Percentiles rank a stretch among this genome's conserved stretches.
Evolutionary conservation across 169 alveolate species (phyloP).

Genomic region (Pseudocohnilembus persalinus): DNA sequence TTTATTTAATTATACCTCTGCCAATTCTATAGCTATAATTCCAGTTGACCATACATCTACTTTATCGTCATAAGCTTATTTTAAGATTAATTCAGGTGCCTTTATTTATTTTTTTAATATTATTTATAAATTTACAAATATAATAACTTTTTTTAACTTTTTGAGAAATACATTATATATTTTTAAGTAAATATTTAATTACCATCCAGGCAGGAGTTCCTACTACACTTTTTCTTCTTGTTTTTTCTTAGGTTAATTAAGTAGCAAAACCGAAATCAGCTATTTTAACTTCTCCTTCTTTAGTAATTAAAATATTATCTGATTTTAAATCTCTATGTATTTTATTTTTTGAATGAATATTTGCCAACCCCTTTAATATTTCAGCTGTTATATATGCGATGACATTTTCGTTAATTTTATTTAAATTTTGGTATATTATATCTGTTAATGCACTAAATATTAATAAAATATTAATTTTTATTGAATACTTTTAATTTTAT

Average conservation of each 20-base stretch:
- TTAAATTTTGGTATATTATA: conserved; percentile 31
- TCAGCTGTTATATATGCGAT: conserved; percentile 42
- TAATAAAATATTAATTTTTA: too few species aligned
- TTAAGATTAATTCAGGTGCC: conserved; percentile 46
- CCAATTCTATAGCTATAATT: conserved; percentile 48
- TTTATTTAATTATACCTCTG: neutral
- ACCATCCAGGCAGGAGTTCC: conserved; percentile 52
- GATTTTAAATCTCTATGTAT: conserved; percentile 81
- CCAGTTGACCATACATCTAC: conserved; percentile 55
- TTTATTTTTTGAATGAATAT: conserved; percentile 64
- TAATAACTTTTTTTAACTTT: too few species aligned
- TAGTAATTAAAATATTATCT: conserved; percentile 70
- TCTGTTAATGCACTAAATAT: conserved; percentile 26
- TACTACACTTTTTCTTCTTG: conserved; percentile 36
- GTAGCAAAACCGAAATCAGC: conserved; percentile 84
- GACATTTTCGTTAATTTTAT: conserved; percentile 33
- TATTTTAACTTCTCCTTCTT: conserved; percentile 72
- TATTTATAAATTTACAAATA: too few species aligned
- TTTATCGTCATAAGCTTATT: conserved; percentile 43
- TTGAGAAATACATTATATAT: too few species aligned
- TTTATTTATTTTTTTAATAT: too few species aligned
- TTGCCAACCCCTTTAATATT: conserved; percentile 59
- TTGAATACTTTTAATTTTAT: too few species aligned
- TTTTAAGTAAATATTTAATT: too few species aligned
- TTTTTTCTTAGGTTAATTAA: conserved; percentile 34